Base-by-base conservation (phyloP, 139 green algal species). In the Edaphochlamys debaryana region DNA sequence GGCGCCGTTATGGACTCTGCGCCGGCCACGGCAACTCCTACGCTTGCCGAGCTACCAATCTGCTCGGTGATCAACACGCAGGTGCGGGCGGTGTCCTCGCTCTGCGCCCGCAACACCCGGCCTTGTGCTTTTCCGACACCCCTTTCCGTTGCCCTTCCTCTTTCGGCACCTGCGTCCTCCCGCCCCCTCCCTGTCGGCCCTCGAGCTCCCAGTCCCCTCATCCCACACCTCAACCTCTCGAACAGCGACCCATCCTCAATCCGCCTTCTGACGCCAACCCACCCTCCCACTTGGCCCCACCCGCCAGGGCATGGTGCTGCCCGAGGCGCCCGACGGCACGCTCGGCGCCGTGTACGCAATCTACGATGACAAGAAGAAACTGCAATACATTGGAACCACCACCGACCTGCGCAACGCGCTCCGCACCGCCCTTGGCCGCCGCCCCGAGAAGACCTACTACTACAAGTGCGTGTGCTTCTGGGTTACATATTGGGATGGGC, bases 341-440 rank as follows among this genome's bases (percentile, higher is more conserved):
- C 34, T 89, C 30, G 95, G 95, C 17, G 81, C 72, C 27, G 95
- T 98, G 6, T 98, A 98, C 90, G 95, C 94, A 4, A 80, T 98
- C 1, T 97, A 94, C 37, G 96, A 98, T 52, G 81, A 93, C 27
- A 85, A 90, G 32, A 90, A 94, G 72, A 94, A 94, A 80, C 86
- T 98, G 75, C 96, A 98, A 90, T 98, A 97, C 85, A 89, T 98
- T 17, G 96, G 96, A 8, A 98, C 98, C 77, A 95, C 91, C 34
- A 93, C 92, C 67, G 90, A 97, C 66, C 89, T 98, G 69, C 85
- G 91, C 30, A 93, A 94, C 84, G 94, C 94, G 32, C 90, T 98
- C 78, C 78, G 93, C 25, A 97, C 91, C 7, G 67, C 98, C 13
- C 91, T 98, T 45, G 88, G 89, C 45, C 87, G 96, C 25, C 87